A percentile compares a stretch with the other conserved stretches of the same genome.
Conservation (phyloP, 345 rosid genomes). For the Aquilaria malaccensis region DNA sequence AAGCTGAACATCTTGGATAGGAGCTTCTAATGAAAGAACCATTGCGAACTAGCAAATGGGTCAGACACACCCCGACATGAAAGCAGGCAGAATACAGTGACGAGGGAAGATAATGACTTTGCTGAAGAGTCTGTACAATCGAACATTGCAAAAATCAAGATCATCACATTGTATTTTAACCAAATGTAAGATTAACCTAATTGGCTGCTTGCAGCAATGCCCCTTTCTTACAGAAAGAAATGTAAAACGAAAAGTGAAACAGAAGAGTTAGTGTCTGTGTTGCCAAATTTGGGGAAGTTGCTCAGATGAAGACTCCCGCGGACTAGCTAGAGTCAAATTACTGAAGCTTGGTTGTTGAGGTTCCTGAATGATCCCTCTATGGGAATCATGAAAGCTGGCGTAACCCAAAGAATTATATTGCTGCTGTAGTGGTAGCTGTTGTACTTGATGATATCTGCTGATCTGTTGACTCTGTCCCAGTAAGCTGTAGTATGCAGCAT, state of each 20-base stretch:
- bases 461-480: slow-evolving; percentile 20
- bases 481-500: slow-evolving; percentile 11
- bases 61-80: slow-evolving; percentile 7
- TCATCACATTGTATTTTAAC: not conserved
- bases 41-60: not conserved
- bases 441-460: slow-evolving; percentile 22
- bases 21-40: not conserved
- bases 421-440: slow-evolving; percentile 18
- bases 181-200: slow-evolving; percentile 12
- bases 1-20: too few relatives aligned
- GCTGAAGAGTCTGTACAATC: slow-evolving; percentile 22
- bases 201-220: slow-evolving; percentile 5
- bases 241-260: slow-evolving; percentile 2
- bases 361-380: slow-evolving; percentile 12
- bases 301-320: slow-evolving; percentile 13
- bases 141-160: slow-evolving; percentile 15
- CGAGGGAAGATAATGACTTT: slow-evolving; percentile 10
- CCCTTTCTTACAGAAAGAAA: not conserved
- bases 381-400: slow-evolving; percentile 15
- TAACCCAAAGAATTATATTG: slow-evolving; percentile 18
- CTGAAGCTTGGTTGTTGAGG: slow-evolving; percentile 16
- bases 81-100: slow-evolving; percentile 11
- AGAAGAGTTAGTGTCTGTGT: slow-evolving; percentile 17
- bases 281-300: slow-evolving; percentile 17
- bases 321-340: slow-evolving; percentile 11